phyloP scores from a whole-genome alignment of 768 basidiomycete genomes.

The Mycena polygramma region DNA sequence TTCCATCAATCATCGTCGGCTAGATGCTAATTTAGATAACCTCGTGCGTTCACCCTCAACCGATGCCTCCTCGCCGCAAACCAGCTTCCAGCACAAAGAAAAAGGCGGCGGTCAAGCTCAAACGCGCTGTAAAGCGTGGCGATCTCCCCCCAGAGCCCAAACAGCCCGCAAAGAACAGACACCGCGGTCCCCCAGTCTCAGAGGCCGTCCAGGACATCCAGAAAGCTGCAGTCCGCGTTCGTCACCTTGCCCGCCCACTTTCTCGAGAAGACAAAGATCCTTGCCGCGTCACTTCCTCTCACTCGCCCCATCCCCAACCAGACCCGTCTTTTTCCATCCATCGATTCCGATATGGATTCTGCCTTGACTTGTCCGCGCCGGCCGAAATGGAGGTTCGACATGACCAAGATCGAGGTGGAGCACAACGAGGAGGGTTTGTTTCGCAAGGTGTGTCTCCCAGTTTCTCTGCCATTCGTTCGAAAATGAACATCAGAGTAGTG shows the following conservation, averaged over 20 bases:
- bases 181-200: constrained; percentile 43
- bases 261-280: constrained; percentile 67
- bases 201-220: constrained; percentile 56
- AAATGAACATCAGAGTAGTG: constrained; percentile 65
- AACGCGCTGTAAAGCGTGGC: constrained; percentile 89
- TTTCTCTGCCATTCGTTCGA: background rate
- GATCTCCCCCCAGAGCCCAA: constrained; percentile 61
- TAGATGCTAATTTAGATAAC: too few relatives aligned
- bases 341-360: constrained; percentile 21
- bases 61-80: constrained; percentile 60
- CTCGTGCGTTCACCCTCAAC: too few relatives aligned
- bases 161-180: constrained; percentile 45
- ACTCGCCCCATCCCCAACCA: constrained; percentile 65
- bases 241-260: constrained; percentile 70
- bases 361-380: constrained; percentile 69
- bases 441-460: constrained; percentile 16
- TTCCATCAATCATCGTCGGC: too few relatives aligned
- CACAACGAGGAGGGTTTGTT: constrained; percentile 90
- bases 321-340: constrained; percentile 20
- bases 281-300: constrained; percentile 68
- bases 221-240: constrained; percentile 79
- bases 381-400: constrained; percentile 90
- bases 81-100: constrained; percentile 77
- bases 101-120: constrained; percentile 80
- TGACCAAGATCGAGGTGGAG: constrained; percentile 91